These are phyloP conservation scores for Penicillium herquei DNA, from an alignment of 495 filamentous ascomycete genomes.

Conservation along the genomic window DNA sequence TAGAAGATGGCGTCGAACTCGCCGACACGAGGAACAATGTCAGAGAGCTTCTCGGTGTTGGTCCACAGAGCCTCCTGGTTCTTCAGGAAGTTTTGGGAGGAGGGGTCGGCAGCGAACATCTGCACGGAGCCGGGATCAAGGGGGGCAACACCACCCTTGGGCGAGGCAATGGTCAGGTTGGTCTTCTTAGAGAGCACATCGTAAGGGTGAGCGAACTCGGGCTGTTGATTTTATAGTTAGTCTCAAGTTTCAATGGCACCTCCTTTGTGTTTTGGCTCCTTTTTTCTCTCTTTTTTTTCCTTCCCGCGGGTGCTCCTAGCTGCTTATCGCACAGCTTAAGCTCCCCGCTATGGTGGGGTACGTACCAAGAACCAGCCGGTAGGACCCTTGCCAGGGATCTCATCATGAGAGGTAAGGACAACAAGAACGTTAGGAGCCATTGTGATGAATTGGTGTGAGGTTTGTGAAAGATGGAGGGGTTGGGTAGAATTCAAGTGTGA, in stretches of 20 bases:
- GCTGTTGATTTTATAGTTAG: slow-evolving; percentile 33
- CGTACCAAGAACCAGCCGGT: slow-evolving; percentile 69
- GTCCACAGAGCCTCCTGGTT: slow-evolving; percentile 58
- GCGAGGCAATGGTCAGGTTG: slow-evolving; percentile 62
- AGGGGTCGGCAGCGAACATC: slow-evolving; percentile 53
- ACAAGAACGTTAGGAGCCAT: slow-evolving; percentile 61
- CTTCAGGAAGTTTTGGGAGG: slow-evolving; percentile 51
- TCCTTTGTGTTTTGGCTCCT: neutral
- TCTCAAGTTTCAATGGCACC: neutral
- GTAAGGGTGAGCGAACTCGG: slow-evolving; percentile 72
- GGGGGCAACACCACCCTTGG: slow-evolving; percentile 64
- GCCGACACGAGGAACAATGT: slow-evolving; percentile 48
- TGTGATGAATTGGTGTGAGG: slow-evolving; percentile 1
- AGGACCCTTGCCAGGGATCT: slow-evolving; percentile 50
- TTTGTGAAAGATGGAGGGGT: neutral
- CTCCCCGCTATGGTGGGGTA: slow-evolving; percentile 1
- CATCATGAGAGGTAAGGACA: slow-evolving; percentile 62
- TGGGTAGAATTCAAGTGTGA: too few species aligned
- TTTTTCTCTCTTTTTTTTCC: too few species aligned
- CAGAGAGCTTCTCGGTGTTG: slow-evolving; percentile 53
- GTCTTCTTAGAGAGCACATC: slow-evolving; percentile 54
- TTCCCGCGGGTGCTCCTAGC: neutral
- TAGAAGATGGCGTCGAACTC: slow-evolving; percentile 72
- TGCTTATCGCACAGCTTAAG: neutral
- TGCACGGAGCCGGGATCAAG: slow-evolving; percentile 66